Evolutionary conservation across 768 basidiomycete species (phyloP).

Genomic region (Pseudohyphozyma bogoriensis): DNA sequence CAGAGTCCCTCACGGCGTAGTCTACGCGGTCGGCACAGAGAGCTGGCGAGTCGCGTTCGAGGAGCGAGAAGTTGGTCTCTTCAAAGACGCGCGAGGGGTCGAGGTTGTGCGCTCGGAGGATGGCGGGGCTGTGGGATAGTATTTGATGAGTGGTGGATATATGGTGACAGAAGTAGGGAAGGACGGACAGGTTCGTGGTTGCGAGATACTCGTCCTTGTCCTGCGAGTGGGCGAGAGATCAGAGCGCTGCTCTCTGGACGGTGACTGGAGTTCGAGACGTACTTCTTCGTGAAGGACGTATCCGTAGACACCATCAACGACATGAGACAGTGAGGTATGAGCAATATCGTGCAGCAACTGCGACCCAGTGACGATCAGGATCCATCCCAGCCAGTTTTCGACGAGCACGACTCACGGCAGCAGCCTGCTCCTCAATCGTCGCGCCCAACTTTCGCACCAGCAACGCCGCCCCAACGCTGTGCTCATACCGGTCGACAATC

Average conservation of each 20-base stretch:
- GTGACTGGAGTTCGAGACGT: no score
- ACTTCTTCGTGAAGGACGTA: constrained; percentile 28
- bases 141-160: neutral
- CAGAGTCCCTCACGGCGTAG: neutral
- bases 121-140: neutral
- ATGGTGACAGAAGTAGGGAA: neutral
- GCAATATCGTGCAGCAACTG: neutral
- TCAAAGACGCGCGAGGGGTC: constrained; percentile 3
- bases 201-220: constrained; percentile 20
- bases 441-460: constrained; percentile 14
- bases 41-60: constrained; percentile 20
- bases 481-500: constrained; percentile 14
- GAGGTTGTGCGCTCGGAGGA: constrained; percentile 4
- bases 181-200: neutral
- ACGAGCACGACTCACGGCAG: constrained; percentile 5
- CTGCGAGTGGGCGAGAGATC: no score
- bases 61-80: constrained; percentile 18
- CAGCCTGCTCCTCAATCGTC: constrained; percentile 20
- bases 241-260: no score
- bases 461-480: constrained; percentile 25
- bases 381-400: neutral
- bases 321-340: constrained; percentile 22
- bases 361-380: no score
- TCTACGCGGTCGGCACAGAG: constrained; percentile 20
- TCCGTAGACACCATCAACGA: constrained; percentile 17